Evolutionary conservation across 257 asterid species (phyloP).

Genomic region (Jasminum sambac): DNA sequence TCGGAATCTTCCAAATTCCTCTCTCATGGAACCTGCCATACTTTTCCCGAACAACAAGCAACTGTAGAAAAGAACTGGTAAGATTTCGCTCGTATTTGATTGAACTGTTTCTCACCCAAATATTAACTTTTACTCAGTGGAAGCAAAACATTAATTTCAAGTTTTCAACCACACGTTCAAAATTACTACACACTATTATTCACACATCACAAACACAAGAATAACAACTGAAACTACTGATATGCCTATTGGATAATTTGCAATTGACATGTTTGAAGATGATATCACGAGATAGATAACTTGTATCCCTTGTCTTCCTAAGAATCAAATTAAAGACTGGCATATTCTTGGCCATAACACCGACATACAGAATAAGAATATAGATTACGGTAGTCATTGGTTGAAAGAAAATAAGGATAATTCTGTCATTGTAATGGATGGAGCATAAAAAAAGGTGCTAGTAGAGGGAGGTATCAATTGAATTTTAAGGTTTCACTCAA

Average conservation of each 20-base stretch:
- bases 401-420: background rate
- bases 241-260: background rate
- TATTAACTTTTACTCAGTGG: no score
- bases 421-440: background rate
- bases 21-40: conserved; percentile 50
- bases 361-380: background rate
- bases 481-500: background rate
- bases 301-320: background rate
- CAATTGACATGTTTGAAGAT: background rate
- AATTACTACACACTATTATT: no score
- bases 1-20: conserved; percentile 80
- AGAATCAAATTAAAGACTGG: background rate
- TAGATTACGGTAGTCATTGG: background rate
- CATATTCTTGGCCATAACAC: background rate
- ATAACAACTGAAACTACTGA: background rate
- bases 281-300: background rate
- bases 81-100: background rate
- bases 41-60: conserved; percentile 80
- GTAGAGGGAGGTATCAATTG: background rate
- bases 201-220: no score
- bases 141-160: no score
- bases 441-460: conserved; percentile 1
- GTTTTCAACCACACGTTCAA: no score
- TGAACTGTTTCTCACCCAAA: no score
- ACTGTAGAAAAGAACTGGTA: conserved; percentile 34